Conservation (phyloP, 257 asterid species). For the Penstemon barbatus region DNA sequence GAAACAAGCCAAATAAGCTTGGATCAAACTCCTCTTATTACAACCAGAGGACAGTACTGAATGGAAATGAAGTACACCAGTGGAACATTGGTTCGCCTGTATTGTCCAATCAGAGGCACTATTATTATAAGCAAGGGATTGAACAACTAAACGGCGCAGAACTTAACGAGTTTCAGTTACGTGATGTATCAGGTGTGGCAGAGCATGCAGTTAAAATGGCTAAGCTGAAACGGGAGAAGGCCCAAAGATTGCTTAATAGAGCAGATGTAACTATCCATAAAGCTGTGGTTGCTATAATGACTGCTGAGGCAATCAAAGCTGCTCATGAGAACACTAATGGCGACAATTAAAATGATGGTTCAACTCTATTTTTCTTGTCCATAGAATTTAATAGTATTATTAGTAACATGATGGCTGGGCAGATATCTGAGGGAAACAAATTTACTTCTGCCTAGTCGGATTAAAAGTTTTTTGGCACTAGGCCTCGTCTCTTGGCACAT, state of each 20-base stretch:
- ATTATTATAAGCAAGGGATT: slow-evolving; percentile 35
- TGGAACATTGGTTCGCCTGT: slow-evolving; percentile 59
- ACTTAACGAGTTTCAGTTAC: slow-evolving; percentile 63
- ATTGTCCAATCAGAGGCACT: slow-evolving; percentile 45
- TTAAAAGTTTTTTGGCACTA: slow-evolving; percentile 23
- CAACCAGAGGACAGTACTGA: slow-evolving; percentile 48
- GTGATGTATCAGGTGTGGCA: slow-evolving; percentile 71
- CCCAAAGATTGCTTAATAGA: slow-evolving; percentile 58
- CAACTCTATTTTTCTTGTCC: slow-evolving; percentile 1
- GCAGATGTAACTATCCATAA: slow-evolving; percentile 86
- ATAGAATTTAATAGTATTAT: background rate
- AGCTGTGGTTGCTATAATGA: slow-evolving; percentile 75
- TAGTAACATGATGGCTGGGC: slow-evolving; percentile 37
- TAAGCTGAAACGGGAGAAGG: slow-evolving; percentile 79
- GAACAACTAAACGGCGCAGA: slow-evolving; percentile 48
- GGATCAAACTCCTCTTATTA: slow-evolving; percentile 43
- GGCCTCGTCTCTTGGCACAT: no score
- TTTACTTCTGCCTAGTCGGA: slow-evolving; percentile 36
- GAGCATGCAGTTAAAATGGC: slow-evolving; percentile 62
- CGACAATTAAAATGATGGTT: slow-evolving; percentile 30
- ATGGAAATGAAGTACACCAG: slow-evolving; percentile 54
- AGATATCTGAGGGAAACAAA: slow-evolving; percentile 32
- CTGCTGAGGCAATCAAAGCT: slow-evolving; percentile 76
- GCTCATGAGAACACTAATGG: slow-evolving; percentile 38
- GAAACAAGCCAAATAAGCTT: slow-evolving; percentile 50